Evolutionary conservation across 78 protist species (phyloP), one percentile per base, ranked within the genome.

Genomic region (Tieghemostelium lacteum): DNA sequence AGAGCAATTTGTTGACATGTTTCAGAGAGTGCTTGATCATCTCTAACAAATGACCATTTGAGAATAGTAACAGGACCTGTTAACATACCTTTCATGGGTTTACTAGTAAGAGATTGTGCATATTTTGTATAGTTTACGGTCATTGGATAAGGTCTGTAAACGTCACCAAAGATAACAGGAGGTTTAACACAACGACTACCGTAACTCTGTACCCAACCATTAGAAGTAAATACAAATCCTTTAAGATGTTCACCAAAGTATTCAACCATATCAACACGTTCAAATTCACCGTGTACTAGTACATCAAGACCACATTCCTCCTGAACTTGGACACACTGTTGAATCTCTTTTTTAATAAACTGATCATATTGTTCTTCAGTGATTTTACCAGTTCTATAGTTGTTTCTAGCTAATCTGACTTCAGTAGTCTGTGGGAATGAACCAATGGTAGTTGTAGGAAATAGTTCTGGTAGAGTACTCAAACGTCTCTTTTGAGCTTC

Each of bases 401-500:
- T 65, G 26, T 34, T 37, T 26, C 97, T 72, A 19, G 87, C 86
- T 6, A 45, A 14, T 50, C 97, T 78, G 45, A 95, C 76, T 19
- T 88, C 92, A 26, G 77, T 37, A 65, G 97, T 95, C 39, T 95
- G 97, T 67, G 97, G 97, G 92, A 95, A 92, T 33, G 96, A 93
- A 31, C 97, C 97, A 60, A 95, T 95, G 37, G 97, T 95, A 19
- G 97, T 95, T 0, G 97, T 95, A 57, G 97, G 97, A 77, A 91
- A 95, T 19, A 88, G 37, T 0, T 16, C 29, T 69, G 97, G 97
- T 8, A 95, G 60, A 4, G 73, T 62, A 0, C 60, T 37, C 37
- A 94, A 26, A 40, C 76, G 66, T 12, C 26, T 26, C 22, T 57
- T 28, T 50, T 92, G 94, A 0, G 86, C 86, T 2, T 31, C 77